These are phyloP conservation scores for Russula olivacea DNA, from an alignment of 768 basidiomycete genomes.

Conservation along the genomic window DNA sequence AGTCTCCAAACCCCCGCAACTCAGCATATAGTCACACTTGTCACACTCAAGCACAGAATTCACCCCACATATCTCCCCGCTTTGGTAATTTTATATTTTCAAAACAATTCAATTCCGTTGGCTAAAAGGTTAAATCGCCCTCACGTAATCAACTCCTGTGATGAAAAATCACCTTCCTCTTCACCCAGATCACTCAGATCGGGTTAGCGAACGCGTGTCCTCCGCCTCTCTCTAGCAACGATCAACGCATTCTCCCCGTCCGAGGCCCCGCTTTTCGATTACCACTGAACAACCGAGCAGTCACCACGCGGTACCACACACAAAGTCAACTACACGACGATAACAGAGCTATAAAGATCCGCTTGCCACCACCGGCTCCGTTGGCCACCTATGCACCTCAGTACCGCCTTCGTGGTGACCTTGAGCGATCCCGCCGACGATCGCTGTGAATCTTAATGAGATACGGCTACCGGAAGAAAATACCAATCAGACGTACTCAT, in stretches of 20 bases:
- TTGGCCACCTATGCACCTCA: constrained; percentile 3
- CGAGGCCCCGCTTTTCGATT: not conserved
- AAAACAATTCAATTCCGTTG: not conserved
- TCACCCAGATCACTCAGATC: constrained; percentile 8
- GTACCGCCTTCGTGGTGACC: constrained; percentile 25
- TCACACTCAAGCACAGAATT: not conserved
- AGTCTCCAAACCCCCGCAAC: not conserved
- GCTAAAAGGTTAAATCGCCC: constrained; percentile 20
- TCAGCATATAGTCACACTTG: not conserved
- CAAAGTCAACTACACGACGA: not conserved
- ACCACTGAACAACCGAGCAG: not conserved
- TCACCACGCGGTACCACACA: too few relatives aligned
- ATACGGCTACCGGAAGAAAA: not conserved
- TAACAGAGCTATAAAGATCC: not conserved
- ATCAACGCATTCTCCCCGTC: not conserved
- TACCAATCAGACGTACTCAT: constrained; percentile 15
- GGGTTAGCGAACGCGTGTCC: not conserved
- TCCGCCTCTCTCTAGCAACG: constrained; percentile 11
- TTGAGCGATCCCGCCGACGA: constrained; percentile 24
- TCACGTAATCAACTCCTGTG: constrained; percentile 9
- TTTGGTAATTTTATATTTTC: not conserved
- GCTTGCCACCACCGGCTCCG: not conserved
- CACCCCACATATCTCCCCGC: not conserved
- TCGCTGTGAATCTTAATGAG: constrained; percentile 15
- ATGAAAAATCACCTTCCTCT: not conserved